Base-by-base conservation (phyloP, 306 rosid genomes). In the Trifolium pratense region DNA sequence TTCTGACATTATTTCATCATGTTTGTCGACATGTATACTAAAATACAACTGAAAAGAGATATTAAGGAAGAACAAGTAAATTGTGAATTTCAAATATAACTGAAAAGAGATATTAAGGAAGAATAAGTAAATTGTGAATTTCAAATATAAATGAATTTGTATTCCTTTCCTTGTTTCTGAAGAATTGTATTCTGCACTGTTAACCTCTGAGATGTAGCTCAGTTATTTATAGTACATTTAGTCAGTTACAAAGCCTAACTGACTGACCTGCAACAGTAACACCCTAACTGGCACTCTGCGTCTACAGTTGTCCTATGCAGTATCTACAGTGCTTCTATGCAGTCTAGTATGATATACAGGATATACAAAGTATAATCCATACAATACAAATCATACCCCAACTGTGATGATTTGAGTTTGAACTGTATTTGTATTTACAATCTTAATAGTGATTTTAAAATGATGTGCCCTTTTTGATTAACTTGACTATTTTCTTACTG, bases 381-480 rank as follows among this genome's bases (percentile, higher is more conserved):
- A 59, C 40, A 59, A 59, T 29, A 14, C 65, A 59, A 59, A 59
- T 59, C 65, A 29, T 29, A 29, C 21, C 14, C 39, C 0, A 6
- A 59, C 20, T 7, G 21, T 29, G 68, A 56, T 63, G 29, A 69
- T 46, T 46, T 57, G 69, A 75, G 31, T 66, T 45, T 26, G 31
- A 29, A 29, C 32, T 29, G 32, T 29, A 29, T 29, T 36, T 71
- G 72, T 76, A 58, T 20, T 70, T 57, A 11, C 55, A 59, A 48
- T 58, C 68, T 65, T 16, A 21, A 58, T 5, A 17, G 71, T 48
- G 48, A 55, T 65, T 18, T 69, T 78, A 36, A 70, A 69, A 7
- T 57, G 17, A 60, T 6, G 25, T 18, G 34, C 60, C 15, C 26
- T 43, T 67, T 70, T 48, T 75, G 61, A 25, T 16, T 57, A 26